phyloP scores from a whole-genome alignment of 345 rosid genomes.

The Garcia nutans region DNA sequence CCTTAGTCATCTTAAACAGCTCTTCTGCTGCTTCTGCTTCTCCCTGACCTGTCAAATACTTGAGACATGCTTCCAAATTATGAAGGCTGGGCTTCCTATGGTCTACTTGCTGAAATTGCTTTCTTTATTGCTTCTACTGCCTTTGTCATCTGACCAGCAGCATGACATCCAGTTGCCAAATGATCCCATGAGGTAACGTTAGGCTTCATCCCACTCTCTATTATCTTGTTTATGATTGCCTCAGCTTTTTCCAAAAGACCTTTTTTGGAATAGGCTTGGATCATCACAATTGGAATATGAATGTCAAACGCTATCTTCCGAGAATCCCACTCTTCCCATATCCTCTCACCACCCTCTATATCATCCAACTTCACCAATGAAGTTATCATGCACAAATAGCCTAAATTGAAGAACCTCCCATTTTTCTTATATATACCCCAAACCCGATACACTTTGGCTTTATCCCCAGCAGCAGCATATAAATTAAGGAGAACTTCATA shows the following conservation, averaged over 20 bases:
- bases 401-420: slow-evolving; percentile 37
- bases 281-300: slow-evolving; percentile 44
- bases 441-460: slow-evolving; percentile 49
- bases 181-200: slow-evolving; percentile 38
- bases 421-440: slow-evolving; percentile 49
- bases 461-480: slow-evolving; percentile 46
- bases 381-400: slow-evolving; percentile 48
- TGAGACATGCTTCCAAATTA: slow-evolving; percentile 22
- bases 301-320: slow-evolving; percentile 30
- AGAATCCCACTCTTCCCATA: slow-evolving; percentile 59
- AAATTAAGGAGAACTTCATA: slow-evolving; percentile 45
- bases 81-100: slow-evolving; percentile 22
- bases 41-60: slow-evolving; percentile 26
- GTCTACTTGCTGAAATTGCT: slow-evolving; percentile 34
- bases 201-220: slow-evolving; percentile 30
- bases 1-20: slow-evolving; percentile 13
- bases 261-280: slow-evolving; percentile 47
- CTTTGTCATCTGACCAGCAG: slow-evolving; percentile 37
- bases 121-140: slow-evolving; percentile 45
- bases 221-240: slow-evolving; percentile 30
- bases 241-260: slow-evolving; percentile 61
- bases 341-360: slow-evolving; percentile 48
- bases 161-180: slow-evolving; percentile 42
- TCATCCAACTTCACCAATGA: slow-evolving; percentile 58
- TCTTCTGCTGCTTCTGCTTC: slow-evolving; percentile 19